Evolutionary conservation across 1,284 basidiomycete genomes (phyloP).

Genomic region (Austroboletus novae-zelandiae): DNA sequence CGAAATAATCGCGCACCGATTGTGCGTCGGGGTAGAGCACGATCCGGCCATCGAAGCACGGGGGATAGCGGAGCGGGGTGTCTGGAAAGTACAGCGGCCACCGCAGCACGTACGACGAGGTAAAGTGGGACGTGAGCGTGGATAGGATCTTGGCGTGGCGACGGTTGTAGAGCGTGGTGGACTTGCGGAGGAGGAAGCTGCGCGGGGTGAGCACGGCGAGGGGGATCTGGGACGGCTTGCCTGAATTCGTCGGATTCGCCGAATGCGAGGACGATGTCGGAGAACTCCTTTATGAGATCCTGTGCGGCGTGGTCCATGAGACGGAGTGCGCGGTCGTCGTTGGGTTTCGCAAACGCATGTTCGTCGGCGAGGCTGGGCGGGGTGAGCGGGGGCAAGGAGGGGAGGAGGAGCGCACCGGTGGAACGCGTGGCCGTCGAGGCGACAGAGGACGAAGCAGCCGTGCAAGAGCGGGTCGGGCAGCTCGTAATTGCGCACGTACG

Average conservation of each 20-base stretch:
- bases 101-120: constrained; percentile 86
- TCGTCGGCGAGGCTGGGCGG: constrained; percentile 74
- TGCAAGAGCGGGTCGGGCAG: constrained; percentile 85
- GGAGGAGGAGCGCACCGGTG: constrained; percentile 63
- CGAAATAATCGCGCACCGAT: constrained; percentile 88
- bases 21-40: constrained; percentile 77
- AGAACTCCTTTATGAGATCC: constrained; percentile 78
- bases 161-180: constrained; percentile 79
- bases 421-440: constrained; percentile 94
- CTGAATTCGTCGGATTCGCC: constrained; percentile 98
- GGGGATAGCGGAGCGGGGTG: constrained; percentile 71
- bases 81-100: constrained; percentile 83
- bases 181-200: constrained; percentile 85
- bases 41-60: constrained; percentile 90
- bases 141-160: constrained; percentile 89
- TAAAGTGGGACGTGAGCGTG: constrained; percentile 88
- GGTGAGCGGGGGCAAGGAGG: constrained; percentile 1
- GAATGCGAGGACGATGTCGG: constrained; percentile 84
- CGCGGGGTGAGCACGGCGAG: neutral
- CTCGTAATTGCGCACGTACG: constrained; percentile 91
- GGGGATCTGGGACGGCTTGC: constrained; percentile 37
- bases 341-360: constrained; percentile 88
- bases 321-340: constrained; percentile 82
- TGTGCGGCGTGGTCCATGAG: constrained; percentile 93
- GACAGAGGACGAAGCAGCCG: constrained; percentile 81